Evolutionary conservation across 2,329 filamentous ascomycete genomes (phyloP), one percentile per base, ranked within the genome.

Genomic region (Hirsutella minnesotensis): DNA sequence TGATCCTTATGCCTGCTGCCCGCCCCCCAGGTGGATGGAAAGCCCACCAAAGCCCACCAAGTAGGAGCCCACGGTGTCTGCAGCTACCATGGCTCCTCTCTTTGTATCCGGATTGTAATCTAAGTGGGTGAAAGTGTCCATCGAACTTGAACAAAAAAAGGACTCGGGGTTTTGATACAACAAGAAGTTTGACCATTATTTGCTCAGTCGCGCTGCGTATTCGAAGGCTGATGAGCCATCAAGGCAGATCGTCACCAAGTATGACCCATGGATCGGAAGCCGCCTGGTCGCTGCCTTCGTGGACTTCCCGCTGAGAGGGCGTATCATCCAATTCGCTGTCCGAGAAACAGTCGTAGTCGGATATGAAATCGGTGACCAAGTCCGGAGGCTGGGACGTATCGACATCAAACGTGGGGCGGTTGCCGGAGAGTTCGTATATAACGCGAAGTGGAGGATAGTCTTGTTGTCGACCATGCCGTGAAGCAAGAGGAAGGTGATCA

Each of bases 191-290:
- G n/a, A n/a, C n/a, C n/a, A n/a, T n/a, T n/a, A n/a, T n/a, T n/a
- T n/a, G n/a, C n/a, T n/a, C n/a, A n/a, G n/a, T n/a, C n/a, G n/a
- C n/a, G n/a, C n/a, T n/a, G n/a, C n/a, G n/a, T n/a, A n/a, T n/a
- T n/a, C n/a, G n/a, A n/a, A n/a, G n/a, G n/a, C n/a, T n/a, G n/a
- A n/a, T n/a, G n/a, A n/a, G n/a, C n/a, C n/a, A n/a, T n/a, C n/a
- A n/a, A n/a, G n/a, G n/a, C n/a, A n/a, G 67, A 65, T 60, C 67
- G 60, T 68, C 65, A 54, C 60, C 62, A 51, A 69, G 55, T 55
- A 69, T 57, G 30, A 68, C 58, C 66, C 66, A 69, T 47, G 60
- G 53, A 35, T 61, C 63, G 20, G 51, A 35, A n/a, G 15, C 30
- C 53, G 49, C 38, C 52, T 45, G 8, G 41, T 53, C 51, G 47